Evolutionary conservation across 345 rosid species (phyloP).

Genomic region (Salix arbutifolia): DNA sequence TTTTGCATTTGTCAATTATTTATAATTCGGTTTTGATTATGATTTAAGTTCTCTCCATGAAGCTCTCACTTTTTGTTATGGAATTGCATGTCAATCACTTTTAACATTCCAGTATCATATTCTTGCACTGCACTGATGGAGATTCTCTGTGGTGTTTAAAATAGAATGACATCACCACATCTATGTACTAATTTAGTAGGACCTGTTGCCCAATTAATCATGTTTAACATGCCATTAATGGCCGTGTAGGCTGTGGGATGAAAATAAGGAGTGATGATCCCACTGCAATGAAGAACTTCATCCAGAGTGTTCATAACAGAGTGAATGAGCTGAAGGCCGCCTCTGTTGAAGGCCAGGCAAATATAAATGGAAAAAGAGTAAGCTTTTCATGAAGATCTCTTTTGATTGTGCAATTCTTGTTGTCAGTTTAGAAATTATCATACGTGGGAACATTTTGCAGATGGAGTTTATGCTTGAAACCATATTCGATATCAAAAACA

Average conservation of each 20-base stretch:
- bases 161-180: not conserved
- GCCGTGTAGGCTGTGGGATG: conserved; percentile 76
- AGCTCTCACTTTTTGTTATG: not conserved
- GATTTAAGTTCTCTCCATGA: too few species aligned
- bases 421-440: conserved; percentile 1
- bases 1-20: not conserved
- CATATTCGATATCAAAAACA: conserved; percentile 85
- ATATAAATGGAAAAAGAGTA: conserved; percentile 57
- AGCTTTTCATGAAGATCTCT: conserved; percentile 8
- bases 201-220: not conserved
- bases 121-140: not conserved
- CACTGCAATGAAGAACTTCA: conserved; percentile 72
- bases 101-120: not conserved
- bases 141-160: not conserved
- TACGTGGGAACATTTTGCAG: conserved; percentile 36
- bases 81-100: not conserved
- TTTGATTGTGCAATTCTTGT: conserved; percentile 3
- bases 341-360: conserved; percentile 34
- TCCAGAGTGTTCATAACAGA: conserved; percentile 67
- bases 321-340: conserved; percentile 65
- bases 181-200: not conserved
- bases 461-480: conserved; percentile 97
- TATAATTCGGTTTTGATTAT: not conserved
- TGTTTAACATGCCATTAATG: not conserved
- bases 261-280: conserved; percentile 91